Percentiles rank a stretch among this genome's conserved stretches.
Conservation (phyloP, 2,329 filamentous ascomycete species). For the Corynespora cassiicola region DNA sequence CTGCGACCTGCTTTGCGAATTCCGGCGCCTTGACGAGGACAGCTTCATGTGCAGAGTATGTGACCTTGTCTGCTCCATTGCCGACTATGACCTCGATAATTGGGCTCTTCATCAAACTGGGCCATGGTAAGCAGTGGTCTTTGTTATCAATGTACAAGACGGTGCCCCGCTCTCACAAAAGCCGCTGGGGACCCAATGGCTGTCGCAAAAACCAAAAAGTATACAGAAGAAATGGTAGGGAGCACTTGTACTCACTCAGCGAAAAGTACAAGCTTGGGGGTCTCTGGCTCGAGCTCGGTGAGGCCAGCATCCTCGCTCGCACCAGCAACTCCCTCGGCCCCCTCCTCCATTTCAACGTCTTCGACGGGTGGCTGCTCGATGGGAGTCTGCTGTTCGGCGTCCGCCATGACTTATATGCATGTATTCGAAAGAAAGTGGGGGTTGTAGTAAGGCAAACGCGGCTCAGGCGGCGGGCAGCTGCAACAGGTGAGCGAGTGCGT, state of each 20-base stretch:
- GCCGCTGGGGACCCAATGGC: too few species aligned
- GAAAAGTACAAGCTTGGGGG: slow-evolving; percentile 50
- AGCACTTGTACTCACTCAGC: slow-evolving; percentile 54
- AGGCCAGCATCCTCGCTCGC: slow-evolving; percentile 43
- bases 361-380: slow-evolving; percentile 39
- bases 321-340: slow-evolving; percentile 21
- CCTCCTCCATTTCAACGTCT: slow-evolving; percentile 59
- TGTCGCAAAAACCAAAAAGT: slow-evolving; percentile 3
- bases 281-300: slow-evolving; percentile 52
- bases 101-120: slow-evolving; percentile 56
- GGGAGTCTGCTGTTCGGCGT: slow-evolving; percentile 34
- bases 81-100: slow-evolving; percentile 55
- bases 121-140: slow-evolving; percentile 6
- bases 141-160: not conserved
- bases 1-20: slow-evolving; percentile 69
- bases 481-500: too few species aligned
- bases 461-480: too few species aligned
- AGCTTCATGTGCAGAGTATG: slow-evolving; percentile 80
- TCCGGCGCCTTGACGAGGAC: slow-evolving; percentile 77
- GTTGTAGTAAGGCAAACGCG: too few species aligned
- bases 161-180: too few species aligned
- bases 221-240: not conserved
- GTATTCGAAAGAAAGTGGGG: not conserved
- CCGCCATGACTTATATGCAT: slow-evolving; percentile 28
- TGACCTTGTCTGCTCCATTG: slow-evolving; percentile 63